Conservation (phyloP, 2,329 filamentous ascomycete genomes). For the Nectriaceae sp. region DNA sequence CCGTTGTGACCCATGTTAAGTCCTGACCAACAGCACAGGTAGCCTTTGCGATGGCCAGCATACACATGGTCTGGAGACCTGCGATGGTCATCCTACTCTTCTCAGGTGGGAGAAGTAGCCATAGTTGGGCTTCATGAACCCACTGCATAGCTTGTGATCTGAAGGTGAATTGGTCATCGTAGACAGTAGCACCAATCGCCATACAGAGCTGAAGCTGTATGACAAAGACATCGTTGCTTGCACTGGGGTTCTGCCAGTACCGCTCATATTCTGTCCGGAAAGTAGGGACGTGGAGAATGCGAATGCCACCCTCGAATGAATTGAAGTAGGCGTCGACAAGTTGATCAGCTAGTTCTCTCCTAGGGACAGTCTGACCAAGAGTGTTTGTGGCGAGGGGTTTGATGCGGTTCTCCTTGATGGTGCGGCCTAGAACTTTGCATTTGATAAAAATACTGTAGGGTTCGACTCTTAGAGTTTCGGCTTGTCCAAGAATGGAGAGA, state of each 20-base stretch:
- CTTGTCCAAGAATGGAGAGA: constrained; percentile 26
- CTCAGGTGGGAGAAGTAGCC: constrained; percentile 48
- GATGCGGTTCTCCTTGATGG: constrained; percentile 43
- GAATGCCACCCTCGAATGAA: constrained; percentile 56
- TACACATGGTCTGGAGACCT: constrained; percentile 53
- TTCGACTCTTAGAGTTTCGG: constrained; percentile 30
- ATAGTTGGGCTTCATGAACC: constrained; percentile 55
- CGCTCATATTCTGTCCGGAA: constrained; percentile 56
- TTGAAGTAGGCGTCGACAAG: constrained; percentile 56
- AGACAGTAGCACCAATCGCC: constrained; percentile 50
- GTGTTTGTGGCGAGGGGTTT: constrained; percentile 37
- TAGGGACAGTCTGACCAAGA: constrained; percentile 42
- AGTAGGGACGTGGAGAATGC: constrained; percentile 58
- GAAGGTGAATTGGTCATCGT: constrained; percentile 47
- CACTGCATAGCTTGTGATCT: constrained; percentile 47
- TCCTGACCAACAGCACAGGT: constrained; percentile 50
- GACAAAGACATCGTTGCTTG: constrained; percentile 45
- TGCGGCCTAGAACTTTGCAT: constrained; percentile 44
- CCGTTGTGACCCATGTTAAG: constrained; percentile 53
- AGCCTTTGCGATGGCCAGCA: constrained; percentile 52
- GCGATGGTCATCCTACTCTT: constrained; percentile 52
- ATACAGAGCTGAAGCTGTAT: constrained; percentile 57
- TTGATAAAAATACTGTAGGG: constrained; percentile 35
- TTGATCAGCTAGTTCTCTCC: constrained; percentile 46
- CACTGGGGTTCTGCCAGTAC: constrained; percentile 48